phyloP scores from a whole-genome alignment of 1,284 basidiomycete species.

The Ganoderma sp. region DNA sequence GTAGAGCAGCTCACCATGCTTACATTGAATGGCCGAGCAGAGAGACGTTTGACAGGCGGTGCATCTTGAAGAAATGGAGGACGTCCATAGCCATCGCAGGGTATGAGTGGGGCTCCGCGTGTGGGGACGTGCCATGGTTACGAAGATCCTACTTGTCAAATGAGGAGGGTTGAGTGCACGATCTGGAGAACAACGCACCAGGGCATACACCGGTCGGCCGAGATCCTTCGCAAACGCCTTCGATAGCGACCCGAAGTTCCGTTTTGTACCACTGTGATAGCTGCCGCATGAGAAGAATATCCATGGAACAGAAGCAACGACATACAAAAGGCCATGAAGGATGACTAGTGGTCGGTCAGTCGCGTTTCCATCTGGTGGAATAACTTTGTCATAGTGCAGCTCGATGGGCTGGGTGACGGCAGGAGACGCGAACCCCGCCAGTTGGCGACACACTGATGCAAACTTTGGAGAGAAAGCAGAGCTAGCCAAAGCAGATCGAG shows the following conservation, averaged over 20 bases:
- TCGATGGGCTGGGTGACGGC: constrained; percentile 40
- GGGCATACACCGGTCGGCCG: constrained; percentile 68
- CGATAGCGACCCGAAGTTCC: constrained; percentile 79
- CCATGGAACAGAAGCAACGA: constrained; percentile 12
- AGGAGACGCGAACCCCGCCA: constrained; percentile 19
- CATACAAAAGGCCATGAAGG: constrained; percentile 73
- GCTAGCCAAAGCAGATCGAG: neutral
- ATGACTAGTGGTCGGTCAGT: constrained; percentile 60
- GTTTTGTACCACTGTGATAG: constrained; percentile 69
- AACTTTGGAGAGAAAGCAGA: neutral
- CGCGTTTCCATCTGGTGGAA: constrained; percentile 48
- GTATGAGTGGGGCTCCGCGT: constrained; percentile 74
- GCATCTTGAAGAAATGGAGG: constrained; percentile 59
- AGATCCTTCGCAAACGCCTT: constrained; percentile 67
- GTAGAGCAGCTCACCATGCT: constrained; percentile 34
- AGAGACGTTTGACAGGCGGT: constrained; percentile 63
- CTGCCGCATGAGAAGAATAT: neutral
- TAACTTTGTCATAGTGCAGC: constrained; percentile 50
- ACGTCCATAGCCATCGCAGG: constrained; percentile 76
- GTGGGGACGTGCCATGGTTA: constrained; percentile 84
- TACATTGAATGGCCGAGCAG: constrained; percentile 89
- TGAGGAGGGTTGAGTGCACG: neutral
- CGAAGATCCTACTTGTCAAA: constrained; percentile 67
- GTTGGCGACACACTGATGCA: neutral
- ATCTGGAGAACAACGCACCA: constrained; percentile 58